phyloP scores from a whole-genome alignment of 257 asterid species.

The Vinca minor region DNA sequence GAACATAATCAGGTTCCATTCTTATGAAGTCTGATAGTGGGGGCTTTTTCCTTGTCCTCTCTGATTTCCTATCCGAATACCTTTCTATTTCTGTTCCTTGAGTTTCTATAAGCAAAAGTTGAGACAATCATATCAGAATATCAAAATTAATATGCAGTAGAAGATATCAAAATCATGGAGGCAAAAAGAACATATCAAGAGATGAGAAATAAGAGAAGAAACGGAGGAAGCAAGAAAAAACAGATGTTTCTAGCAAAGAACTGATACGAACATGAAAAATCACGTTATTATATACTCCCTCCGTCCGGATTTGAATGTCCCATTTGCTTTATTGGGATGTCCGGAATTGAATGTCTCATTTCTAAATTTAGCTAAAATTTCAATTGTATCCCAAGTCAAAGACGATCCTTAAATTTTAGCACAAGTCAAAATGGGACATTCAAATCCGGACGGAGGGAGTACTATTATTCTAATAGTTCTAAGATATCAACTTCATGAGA shows the following conservation, averaged over 20 bases:
- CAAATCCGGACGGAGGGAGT: no score
- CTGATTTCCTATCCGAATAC: slow-evolving; percentile 34
- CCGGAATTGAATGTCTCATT: no score
- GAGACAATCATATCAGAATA: background rate
- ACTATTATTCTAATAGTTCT: no score
- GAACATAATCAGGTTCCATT: slow-evolving; percentile 41
- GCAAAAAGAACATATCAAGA: background rate
- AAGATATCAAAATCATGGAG: background rate
- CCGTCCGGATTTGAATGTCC: no score
- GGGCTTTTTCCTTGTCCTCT: slow-evolving; percentile 22
- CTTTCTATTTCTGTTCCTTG: slow-evolving; percentile 47
- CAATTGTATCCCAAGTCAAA: no score
- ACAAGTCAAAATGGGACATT: no score
- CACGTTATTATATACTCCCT: no score
- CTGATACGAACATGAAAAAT: no score
- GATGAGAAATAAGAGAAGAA: background rate
- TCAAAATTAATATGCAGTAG: slow-evolving; percentile 8
- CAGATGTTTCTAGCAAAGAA: no score
- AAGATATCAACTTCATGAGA: background rate
- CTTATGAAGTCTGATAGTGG: slow-evolving; percentile 41
- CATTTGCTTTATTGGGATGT: no score
- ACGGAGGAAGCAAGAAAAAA: background rate
- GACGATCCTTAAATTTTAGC: no score
- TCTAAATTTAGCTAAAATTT: no score
- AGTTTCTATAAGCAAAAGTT: slow-evolving; percentile 27